Conservation (phyloP, 2,329 filamentous ascomycete genomes). For the Phaeophleospora eucalypticola region DNA sequence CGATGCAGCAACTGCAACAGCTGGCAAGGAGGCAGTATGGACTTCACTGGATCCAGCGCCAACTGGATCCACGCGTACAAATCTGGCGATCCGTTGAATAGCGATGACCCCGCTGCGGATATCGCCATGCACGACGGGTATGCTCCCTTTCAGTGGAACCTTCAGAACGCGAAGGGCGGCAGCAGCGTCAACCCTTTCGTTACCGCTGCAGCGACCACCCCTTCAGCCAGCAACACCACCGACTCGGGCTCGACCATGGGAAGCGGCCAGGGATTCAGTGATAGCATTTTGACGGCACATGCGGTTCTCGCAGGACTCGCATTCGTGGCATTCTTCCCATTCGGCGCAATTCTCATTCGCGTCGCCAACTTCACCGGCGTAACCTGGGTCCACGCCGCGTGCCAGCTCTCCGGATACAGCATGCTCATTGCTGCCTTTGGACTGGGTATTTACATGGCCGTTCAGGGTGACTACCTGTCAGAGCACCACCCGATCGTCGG, state of each 20-base stretch:
- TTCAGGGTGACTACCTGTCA: constrained; percentile 35
- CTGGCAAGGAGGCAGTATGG: constrained; percentile 52
- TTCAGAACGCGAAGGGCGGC: constrained; percentile 49
- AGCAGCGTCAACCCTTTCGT: constrained; percentile 43
- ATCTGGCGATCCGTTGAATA: constrained; percentile 45
- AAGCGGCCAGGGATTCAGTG: constrained; percentile 25
- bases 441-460: constrained; percentile 51
- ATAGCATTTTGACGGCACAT: constrained; percentile 37
- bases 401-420: constrained; percentile 48
- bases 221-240: neutral
- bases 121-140: constrained; percentile 46
- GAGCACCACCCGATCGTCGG: constrained; percentile 52
- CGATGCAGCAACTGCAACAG: constrained; percentile 51
- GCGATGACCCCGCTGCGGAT: constrained; percentile 40
- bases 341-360: constrained; percentile 43
- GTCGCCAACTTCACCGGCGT: constrained; percentile 42
- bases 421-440: constrained; percentile 49
- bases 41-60: constrained; percentile 42
- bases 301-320: constrained; percentile 42
- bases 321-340: constrained; percentile 44
- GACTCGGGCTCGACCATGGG: constrained; percentile 11
- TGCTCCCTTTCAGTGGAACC: constrained; percentile 43
- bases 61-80: constrained; percentile 51
- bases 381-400: constrained; percentile 43
- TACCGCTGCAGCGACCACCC: constrained; percentile 5